phyloP scores from a whole-genome alignment of 2,329 filamentous ascomycete genomes.

The Herpotrichia juniperi region DNA sequence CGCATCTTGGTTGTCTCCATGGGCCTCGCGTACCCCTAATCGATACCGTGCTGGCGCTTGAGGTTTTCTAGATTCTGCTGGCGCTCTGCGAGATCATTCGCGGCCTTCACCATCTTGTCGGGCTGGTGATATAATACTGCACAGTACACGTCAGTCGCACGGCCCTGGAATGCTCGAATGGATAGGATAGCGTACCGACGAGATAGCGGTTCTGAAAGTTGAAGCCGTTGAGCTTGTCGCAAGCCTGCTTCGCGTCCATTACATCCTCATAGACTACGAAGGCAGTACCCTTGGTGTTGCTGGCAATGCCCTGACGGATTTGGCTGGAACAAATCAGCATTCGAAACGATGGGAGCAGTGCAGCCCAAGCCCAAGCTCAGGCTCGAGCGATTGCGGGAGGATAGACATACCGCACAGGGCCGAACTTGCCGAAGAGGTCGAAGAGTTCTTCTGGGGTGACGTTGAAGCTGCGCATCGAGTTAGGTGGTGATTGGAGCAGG shows the following conservation, averaged over 20 bases:
- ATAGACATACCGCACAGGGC: conserved; percentile 80
- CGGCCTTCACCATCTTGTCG: conserved; percentile 82
- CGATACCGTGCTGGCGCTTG: conserved; percentile 97
- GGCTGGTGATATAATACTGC: conserved; percentile 77
- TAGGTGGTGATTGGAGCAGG: conserved; percentile 11
- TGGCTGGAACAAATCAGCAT: conserved; percentile 65
- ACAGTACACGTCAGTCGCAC: background rate
- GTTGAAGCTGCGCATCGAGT: conserved; percentile 76
- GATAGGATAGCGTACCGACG: conserved; percentile 67
- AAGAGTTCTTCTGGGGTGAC: conserved; percentile 97
- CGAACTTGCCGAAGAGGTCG: conserved; percentile 98
- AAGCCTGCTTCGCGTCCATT: conserved; percentile 97
- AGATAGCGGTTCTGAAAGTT: conserved; percentile 99
- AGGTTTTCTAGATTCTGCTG: conserved; percentile 97
- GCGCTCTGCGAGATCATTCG: conserved; percentile 91
- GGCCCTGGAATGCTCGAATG: background rate
- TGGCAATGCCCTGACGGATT: conserved; percentile 97
- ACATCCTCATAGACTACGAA: conserved; percentile 99
- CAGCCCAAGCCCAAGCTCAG: conserved; percentile 15
- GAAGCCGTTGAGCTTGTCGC: conserved; percentile 99
- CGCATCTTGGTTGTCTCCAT: conserved; percentile 53
- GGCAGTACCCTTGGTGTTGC: conserved; percentile 96
- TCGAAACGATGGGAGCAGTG: conserved; percentile 5
- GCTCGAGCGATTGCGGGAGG: conserved; percentile 15
- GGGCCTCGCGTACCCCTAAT: conserved; percentile 66